These are phyloP conservation scores for Boletus eberwhitei DNA, from an alignment of 768 basidiomycete species.

Conservation along the genomic window DNA sequence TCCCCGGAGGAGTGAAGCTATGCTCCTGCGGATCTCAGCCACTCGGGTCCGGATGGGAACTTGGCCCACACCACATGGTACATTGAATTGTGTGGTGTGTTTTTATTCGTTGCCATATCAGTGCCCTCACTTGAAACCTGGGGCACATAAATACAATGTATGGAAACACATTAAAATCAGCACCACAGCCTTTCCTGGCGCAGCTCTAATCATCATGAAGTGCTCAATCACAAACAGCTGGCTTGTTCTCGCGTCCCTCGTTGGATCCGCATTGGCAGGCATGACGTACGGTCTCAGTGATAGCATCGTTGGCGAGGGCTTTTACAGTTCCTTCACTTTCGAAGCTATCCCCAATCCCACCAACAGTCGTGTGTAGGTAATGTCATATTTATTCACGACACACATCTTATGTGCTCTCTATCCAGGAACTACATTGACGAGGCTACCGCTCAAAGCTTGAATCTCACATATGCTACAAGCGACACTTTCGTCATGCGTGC, in stretches of 20 bases:
- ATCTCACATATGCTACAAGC: constrained; percentile 27
- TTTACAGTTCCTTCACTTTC: constrained; percentile 32
- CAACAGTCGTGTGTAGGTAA: constrained; percentile 34
- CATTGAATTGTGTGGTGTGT: neutral
- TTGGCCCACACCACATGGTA: constrained; percentile 6
- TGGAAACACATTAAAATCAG: neutral
- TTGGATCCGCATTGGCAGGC: constrained; percentile 17
- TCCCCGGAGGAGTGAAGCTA: neutral
- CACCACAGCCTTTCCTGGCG: neutral
- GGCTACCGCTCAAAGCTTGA: constrained; percentile 24
- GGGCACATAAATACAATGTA: constrained; percentile 15
- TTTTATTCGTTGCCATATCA: neutral
- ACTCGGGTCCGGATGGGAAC: neutral
- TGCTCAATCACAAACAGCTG: neutral
- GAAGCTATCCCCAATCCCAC: constrained; percentile 37
- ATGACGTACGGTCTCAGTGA: constrained; percentile 27
- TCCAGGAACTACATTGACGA: constrained; percentile 34
- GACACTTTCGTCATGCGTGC: constrained; percentile 36
- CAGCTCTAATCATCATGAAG: constrained; percentile 15
- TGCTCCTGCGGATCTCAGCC: neutral
- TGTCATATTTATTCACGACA: neutral
- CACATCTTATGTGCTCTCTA: neutral
- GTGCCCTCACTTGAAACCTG: neutral
- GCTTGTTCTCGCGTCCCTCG: constrained; percentile 14
- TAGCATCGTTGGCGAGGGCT: constrained; percentile 27